Base-by-base conservation (phyloP, 228 moss, liverwort and hornwort species). In the Sphagnum fallax region DNA sequence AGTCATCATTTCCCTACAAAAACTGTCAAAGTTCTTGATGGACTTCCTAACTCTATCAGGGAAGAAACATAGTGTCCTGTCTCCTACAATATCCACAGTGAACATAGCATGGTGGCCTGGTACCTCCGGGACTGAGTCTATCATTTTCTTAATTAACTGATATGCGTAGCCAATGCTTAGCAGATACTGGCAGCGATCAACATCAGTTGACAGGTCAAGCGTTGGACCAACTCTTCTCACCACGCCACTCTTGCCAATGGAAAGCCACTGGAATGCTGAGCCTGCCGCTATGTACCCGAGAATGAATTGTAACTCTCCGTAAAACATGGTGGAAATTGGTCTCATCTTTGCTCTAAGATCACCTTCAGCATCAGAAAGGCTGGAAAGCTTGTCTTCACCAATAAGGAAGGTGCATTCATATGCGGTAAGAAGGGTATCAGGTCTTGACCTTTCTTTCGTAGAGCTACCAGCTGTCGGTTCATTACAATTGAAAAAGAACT, bases 241-340 rank as follows among this genome's bases (percentile, higher is more conserved):
- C 57, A 57, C 14, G 15, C 47, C 47, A 12, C 47, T 11, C 11
- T 69, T 48, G 69, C 69, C 58, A 13, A 69, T 10, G 15, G 48
- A 69, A 51, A 75, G 4, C 75, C 75, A 69, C n/a, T 70, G 65
- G 47, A 75, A 75, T 51, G 10, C 0, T 1, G 59, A 63, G 61
- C 70, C 59, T 47, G 32, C 50, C 65, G 65, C 69, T 6, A 60
- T 8, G 52, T 66, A 75, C 5, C 65, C 70, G 51, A 75, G 50
- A 8, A 69, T 69, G 53, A 67, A 73, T 51, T 11, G 47, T 51
- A 63, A 47, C 47, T 57, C 53, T 5, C 63, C 52, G 4, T 73
- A 61, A 62, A 61, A 73, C 14, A 63, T 52, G 8, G 13, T 50
- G 4, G 61, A 62, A 47, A 73, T 48, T 62, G 61, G 52, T 48